Evolutionary conservation across 345 rosid species (phyloP), one percentile per base, ranked within the genome.

Genomic region (Hibiscus trionum): DNA sequence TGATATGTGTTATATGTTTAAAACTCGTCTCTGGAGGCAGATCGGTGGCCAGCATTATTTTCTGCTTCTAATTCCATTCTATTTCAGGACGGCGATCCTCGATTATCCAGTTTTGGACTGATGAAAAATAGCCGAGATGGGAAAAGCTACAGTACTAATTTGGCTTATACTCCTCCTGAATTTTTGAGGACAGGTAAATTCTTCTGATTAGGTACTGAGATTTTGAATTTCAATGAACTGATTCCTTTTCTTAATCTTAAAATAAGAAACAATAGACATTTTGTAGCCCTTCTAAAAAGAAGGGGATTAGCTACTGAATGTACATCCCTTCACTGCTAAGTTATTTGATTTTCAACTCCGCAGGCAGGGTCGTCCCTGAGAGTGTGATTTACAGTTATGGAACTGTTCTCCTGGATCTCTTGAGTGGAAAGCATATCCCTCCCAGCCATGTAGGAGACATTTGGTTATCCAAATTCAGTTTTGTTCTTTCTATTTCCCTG

Each of bases 121-220:
- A 90, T 93, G 90, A 93, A 90, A 79, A 93, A 93, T 76, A 93
- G 96, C 82, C 86, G 95, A 64, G 93, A 88, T 80, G 93, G 93
- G 24, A 88, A 86, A 78, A 90, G 98, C 85, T 90, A 93, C 67
- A 93, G 98, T 67, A 93, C 95, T 52, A 93, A 93, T 78, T 81
- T 93, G 85, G 98, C 98, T 69, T 93, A 90, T 75, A 90, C 96
- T 55, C 95, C 96, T 0, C 98, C 98, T 33, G 98, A 93, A 84
- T 93, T 88, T 74, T 75, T 93, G 77, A 84, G 96, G 68, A 90
- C 96, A 80, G 98, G 98, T 93, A 71, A 39, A 35, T 12, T 64
- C 55, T 39, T 69, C 35, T 61, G 61, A 21, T 24, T 50, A 24
- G 5, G 53, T 24, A 15, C 55, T 61, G 19, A 21, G 14, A 19